phyloP scores from a whole-genome alignment of 768 basidiomycete genomes.

The Exidia glandulosa region DNA sequence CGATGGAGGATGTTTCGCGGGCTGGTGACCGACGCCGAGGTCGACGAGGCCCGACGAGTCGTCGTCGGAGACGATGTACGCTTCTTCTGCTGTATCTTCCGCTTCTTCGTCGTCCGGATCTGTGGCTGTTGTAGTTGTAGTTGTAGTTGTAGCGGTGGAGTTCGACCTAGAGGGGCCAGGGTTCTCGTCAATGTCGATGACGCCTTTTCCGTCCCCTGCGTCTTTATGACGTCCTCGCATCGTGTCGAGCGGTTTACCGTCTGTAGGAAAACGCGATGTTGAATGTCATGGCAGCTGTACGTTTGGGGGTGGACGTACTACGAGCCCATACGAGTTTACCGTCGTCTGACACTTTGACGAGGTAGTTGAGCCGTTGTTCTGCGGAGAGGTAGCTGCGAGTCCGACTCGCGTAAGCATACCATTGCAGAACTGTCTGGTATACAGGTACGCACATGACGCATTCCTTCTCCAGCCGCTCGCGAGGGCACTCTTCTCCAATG shows the following conservation, averaged over 20 bases:
- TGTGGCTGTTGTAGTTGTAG: no score
- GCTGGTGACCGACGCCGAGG: background rate
- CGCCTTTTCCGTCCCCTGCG: conserved; percentile 42
- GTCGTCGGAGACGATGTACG: background rate
- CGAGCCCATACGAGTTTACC: conserved; percentile 50
- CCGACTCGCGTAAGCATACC: background rate
- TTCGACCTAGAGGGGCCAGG: no score
- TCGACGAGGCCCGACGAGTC: background rate
- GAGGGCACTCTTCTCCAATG: conserved; percentile 41
- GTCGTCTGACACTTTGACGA: conserved; percentile 41
- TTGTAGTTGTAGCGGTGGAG: no score
- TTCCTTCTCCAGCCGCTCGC: conserved; percentile 51
- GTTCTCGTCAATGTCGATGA: conserved; percentile 18
- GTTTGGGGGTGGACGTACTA: conserved; percentile 46
- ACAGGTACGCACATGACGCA: background rate
- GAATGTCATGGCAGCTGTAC: no score
- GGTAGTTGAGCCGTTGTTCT: conserved; percentile 54
- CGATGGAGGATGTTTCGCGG: no score
- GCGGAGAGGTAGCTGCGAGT: conserved; percentile 41
- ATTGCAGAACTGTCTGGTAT: conserved; percentile 34
- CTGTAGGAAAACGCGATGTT: no score
- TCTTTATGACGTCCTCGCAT: conserved; percentile 57
- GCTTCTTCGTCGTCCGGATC: no score
- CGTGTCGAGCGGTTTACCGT: no score
- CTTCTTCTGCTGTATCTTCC: background rate